Conservation (phyloP, 1,139 yeast species). For the Candida albicans region DNA sequence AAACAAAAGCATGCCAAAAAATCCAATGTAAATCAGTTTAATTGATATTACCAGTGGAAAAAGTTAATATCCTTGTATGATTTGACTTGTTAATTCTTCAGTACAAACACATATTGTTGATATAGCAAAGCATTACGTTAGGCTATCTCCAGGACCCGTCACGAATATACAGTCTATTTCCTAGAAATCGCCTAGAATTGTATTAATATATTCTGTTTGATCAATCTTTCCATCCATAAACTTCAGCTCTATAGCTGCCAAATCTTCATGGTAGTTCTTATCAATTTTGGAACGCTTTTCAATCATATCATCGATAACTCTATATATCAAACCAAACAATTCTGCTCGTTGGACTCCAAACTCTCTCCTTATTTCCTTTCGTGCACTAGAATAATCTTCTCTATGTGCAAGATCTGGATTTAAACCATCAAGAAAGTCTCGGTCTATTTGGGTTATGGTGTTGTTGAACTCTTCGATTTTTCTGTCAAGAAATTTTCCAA, state of each 20-base stretch:
- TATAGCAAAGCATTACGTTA: too few species aligned
- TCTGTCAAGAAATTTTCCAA: background rate
- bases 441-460: background rate
- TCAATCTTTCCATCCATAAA: slow-evolving; percentile 2
- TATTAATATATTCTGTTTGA: background rate
- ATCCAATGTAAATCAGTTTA: too few species aligned
- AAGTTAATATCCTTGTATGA: too few species aligned
- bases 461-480: slow-evolving; percentile 3
- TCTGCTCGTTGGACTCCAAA: background rate
- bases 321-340: background rate
- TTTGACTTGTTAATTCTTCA: too few species aligned
- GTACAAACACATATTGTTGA: too few species aligned
- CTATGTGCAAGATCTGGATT: background rate
- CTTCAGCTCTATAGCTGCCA: background rate
- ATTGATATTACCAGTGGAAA: too few species aligned
- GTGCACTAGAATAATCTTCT: background rate
- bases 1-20: too few species aligned
- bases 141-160: too few species aligned
- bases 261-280: background rate
- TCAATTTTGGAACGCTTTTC: background rate
- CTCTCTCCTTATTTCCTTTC: slow-evolving; percentile 1
- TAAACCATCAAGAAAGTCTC: background rate
- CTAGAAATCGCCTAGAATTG: background rate
- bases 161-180: too few species aligned
- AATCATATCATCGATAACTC: background rate